Percentiles rank a stretch among this genome's conserved stretches.
Conservation (phyloP, 169 alveolate genomes). For the Besnoitia besnoiti region DNA sequence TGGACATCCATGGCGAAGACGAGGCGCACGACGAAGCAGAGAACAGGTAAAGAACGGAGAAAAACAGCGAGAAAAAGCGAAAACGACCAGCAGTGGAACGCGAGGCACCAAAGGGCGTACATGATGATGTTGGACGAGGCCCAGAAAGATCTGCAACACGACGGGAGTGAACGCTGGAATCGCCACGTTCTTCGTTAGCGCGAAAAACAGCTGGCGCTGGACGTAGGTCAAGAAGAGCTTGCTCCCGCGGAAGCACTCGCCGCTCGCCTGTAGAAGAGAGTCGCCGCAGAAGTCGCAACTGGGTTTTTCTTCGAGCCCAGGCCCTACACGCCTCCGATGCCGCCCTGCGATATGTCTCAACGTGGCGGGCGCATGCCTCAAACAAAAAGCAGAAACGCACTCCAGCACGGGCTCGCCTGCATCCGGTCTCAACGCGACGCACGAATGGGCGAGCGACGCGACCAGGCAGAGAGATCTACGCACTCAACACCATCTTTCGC, state of each 20-base stretch:
- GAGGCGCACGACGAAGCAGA: background rate
- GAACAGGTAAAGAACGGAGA: background rate
- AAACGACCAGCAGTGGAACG: background rate
- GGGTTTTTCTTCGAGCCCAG: no score
- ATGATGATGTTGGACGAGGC: slow-evolving; percentile 13
- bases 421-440: no score
- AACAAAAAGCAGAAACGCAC: no score
- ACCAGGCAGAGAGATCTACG: no score
- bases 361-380: no score
- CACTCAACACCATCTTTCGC: no score
- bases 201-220: slow-evolving; percentile 6
- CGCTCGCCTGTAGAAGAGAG: background rate
- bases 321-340: no score
- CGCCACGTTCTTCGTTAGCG: background rate
- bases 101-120: background rate
- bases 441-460: no score
- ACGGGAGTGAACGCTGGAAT: background rate
- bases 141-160: background rate
- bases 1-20: background rate
- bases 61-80: background rate
- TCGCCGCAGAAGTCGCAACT: no score
- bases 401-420: no score
- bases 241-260: slow-evolving; percentile 26
- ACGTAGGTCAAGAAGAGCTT: background rate
- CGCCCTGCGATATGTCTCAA: no score